Conservation (phyloP, 202 grass and related monocot genomes). For the Hordeum pubiflorum region DNA sequence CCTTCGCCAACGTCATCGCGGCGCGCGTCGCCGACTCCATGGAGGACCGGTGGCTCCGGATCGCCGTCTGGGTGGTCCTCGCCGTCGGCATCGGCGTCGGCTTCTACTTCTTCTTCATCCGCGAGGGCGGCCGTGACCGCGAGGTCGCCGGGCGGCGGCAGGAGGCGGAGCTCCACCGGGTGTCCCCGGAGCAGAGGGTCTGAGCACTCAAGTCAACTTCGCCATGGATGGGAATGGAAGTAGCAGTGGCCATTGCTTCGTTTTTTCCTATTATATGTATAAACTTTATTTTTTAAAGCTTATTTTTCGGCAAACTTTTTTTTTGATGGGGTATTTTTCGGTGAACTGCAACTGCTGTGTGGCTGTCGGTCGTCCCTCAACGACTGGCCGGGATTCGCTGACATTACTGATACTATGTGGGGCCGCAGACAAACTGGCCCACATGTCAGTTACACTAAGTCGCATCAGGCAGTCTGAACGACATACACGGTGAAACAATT, state of each 20-base stretch:
- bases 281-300: background rate
- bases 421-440: too few species aligned
- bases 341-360: background rate
- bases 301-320: background rate
- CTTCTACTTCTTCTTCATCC: slow-evolving; percentile 28
- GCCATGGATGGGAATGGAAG: background rate
- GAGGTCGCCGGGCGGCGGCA: background rate
- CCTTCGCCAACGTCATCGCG: slow-evolving; percentile 18
- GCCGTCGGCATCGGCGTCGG: background rate
- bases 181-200: slow-evolving; percentile 23
- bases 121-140: background rate
- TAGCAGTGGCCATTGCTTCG: background rate
- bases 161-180: background rate
- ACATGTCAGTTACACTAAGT: too few species aligned
- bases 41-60: slow-evolving; percentile 15
- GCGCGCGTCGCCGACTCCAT: background rate
- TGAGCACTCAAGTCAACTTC: background rate
- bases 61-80: slow-evolving; percentile 28
- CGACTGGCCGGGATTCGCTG: too few species aligned
- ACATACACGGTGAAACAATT: too few species aligned
- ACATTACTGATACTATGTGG: too few species aligned
- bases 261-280: background rate
- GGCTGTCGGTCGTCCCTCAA: background rate
- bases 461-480: too few species aligned
- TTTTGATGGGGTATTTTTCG: background rate